Base-by-base conservation (phyloP, 371 early-diverging fungal genomes). In the Conidiobolus incongruus region DNA sequence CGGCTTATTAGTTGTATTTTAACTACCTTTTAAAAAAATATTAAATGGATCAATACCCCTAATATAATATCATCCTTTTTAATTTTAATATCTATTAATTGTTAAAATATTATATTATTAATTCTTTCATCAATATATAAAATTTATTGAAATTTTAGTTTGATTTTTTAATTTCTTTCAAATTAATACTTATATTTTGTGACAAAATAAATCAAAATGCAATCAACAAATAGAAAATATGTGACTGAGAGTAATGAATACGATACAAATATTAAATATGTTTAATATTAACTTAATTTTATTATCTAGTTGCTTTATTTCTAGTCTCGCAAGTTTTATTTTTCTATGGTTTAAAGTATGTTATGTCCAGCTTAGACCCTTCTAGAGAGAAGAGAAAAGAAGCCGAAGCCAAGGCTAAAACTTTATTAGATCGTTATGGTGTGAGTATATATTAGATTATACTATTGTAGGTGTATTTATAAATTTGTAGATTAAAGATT, bases 321-420 rank as follows among this genome's bases (percentile, higher is more conserved):
- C 80, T 78, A 13, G 38, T 81, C 21, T 78, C 82, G 10, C 83
- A 88, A 51, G 77, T 83, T 4, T 77, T 76, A 1, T 75, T 87
- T 46, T 87, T 75, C 55, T 81, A 73, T 66, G 81, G 80, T 0
- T 77, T 84, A 59, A 81, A 79, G 54, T 84, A 68, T 56, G 65
- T 82, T 38, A 61, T 82, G 16, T 53, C 61, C 1, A 66, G 70
- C 0, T 58, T 81, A 37, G 85, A 88, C 63, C 86, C 86, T 13
- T 51, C 59, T 19, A 68, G 64, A 47, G 68, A 70, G 22, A 81
- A 81, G 50, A 65, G 69, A 47, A 70, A 73, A 50, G 75, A 75
- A 48, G 75, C 79, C 2, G 76, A 79, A 55, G 61, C 57, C 19
- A 79, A 77, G 58, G 65, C 72, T 45, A 59, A 60, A 29, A 65